phyloP scores from a whole-genome alignment of 305 asterid genomes.

The Solanum hybrid region DNA sequence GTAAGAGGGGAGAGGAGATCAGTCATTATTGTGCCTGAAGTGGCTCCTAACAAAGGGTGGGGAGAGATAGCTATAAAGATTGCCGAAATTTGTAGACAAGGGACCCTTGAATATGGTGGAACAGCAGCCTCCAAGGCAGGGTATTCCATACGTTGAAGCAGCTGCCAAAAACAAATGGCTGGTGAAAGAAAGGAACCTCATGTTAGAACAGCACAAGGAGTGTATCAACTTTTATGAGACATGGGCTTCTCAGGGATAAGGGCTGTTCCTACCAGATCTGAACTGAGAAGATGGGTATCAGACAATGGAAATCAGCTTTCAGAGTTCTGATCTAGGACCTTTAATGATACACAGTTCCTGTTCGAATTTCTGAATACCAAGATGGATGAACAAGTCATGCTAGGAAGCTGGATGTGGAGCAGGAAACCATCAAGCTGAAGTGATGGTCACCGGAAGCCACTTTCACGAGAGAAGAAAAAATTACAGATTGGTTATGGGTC shows the following conservation, averaged over 20 bases:
- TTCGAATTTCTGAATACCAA: background rate
- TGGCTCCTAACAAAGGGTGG: background rate
- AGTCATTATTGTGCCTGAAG: background rate
- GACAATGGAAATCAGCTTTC: background rate
- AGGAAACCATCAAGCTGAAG: background rate
- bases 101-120: background rate
- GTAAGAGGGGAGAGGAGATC: background rate
- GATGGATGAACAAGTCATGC: background rate
- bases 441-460: background rate
- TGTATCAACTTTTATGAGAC: background rate
- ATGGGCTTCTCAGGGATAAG: background rate
- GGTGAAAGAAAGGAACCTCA: background rate
- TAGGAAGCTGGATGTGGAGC: background rate
- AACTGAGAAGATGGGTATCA: background rate
- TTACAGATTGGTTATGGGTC: background rate
- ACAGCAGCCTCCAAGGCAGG: background rate
- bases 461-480: background rate
- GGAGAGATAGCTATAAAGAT: background rate
- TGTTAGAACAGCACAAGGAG: background rate
- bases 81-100: background rate
- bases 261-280: background rate
- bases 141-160: background rate
- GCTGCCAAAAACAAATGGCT: background rate
- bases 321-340: background rate
- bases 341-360: background rate